Evolutionary conservation across 768 basidiomycete species (phyloP).

Genomic region (Cubamyces sp.): DNA sequence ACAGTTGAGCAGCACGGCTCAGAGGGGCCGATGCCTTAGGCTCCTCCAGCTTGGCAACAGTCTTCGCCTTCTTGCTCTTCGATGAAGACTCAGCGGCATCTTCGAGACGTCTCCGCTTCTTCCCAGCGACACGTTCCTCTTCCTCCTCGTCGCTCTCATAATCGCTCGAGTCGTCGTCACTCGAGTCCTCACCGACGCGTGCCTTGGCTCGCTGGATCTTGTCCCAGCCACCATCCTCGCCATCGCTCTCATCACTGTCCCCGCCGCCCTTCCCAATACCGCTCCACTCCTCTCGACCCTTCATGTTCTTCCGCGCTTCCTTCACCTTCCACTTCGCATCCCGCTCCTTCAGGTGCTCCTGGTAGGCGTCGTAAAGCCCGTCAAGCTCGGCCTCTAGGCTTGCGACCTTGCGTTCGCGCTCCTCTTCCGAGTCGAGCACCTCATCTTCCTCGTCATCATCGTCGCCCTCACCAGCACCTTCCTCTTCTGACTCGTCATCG

Average conservation of each 20-base stretch:
- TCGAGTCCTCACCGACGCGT: conserved; percentile 45
- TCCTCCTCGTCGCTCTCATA: conserved; percentile 49
- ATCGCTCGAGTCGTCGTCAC: conserved; percentile 55
- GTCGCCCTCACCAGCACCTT: conserved; percentile 45
- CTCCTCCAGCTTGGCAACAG: conserved; percentile 52
- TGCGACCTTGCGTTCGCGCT: conserved; percentile 60
- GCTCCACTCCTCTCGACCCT: conserved; percentile 79
- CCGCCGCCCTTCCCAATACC: conserved; percentile 60
- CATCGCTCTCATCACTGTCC: conserved; percentile 44
- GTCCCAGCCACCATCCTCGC: conserved; percentile 72
- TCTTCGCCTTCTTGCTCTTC: conserved; percentile 53
- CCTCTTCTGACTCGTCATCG: conserved; percentile 50
- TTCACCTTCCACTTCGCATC: conserved; percentile 88
- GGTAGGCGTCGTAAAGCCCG: conserved; percentile 86
- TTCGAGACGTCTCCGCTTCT: conserved; percentile 48
- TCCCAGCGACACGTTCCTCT: conserved; percentile 35
- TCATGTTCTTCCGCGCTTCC: conserved; percentile 73
- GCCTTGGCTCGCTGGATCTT: conserved; percentile 60
- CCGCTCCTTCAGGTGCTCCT: conserved; percentile 73
- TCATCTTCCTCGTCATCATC: conserved; percentile 44
- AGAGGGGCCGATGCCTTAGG: conserved; percentile 38
- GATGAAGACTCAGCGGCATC: conserved; percentile 23
- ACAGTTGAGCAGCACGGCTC: conserved; percentile 74
- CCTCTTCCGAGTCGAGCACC: conserved; percentile 67
- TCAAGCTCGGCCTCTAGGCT: conserved; percentile 87